Conservation (phyloP, 2,329 filamentous ascomycete genomes). For the Cercospora zeae-maydis region DNA sequence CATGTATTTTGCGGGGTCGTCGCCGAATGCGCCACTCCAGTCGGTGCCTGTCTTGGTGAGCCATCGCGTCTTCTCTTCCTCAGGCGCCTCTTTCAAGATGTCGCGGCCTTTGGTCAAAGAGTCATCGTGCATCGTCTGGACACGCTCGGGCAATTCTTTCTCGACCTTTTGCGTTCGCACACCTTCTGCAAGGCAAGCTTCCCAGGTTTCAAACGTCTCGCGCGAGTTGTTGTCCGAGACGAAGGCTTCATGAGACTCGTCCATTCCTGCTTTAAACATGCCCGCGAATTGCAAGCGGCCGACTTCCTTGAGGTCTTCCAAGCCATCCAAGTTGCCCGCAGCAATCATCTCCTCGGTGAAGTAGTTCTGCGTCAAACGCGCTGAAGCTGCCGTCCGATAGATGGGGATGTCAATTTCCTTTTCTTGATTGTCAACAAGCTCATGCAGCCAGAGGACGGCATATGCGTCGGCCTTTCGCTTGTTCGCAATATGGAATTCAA, state of each 20-base stretch:
- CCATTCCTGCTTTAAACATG: slow-evolving; percentile 84
- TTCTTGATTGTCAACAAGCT: slow-evolving; percentile 76
- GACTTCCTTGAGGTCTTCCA: slow-evolving; percentile 72
- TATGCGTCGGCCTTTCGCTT: slow-evolving; percentile 71
- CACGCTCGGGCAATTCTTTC: slow-evolving; percentile 67
- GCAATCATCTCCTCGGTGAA: slow-evolving; percentile 74
- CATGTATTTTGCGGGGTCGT: slow-evolving; percentile 64
- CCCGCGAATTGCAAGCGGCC: slow-evolving; percentile 77
- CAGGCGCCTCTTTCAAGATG: slow-evolving; percentile 67
- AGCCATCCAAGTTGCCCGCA: slow-evolving; percentile 59
- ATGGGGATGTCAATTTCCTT: slow-evolving; percentile 81
- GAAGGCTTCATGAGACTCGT: slow-evolving; percentile 78
- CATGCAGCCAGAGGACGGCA: slow-evolving; percentile 79
- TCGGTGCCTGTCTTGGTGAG: slow-evolving; percentile 74
- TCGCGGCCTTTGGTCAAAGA: slow-evolving; percentile 77
- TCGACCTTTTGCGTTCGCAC: slow-evolving; percentile 69
- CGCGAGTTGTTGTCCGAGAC: slow-evolving; percentile 82
- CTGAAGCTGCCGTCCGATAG: slow-evolving; percentile 73
- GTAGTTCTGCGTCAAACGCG: slow-evolving; percentile 84
- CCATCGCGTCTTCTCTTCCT: slow-evolving; percentile 74
- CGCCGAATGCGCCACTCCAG: slow-evolving; percentile 81
- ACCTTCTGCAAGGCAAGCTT: slow-evolving; percentile 84
- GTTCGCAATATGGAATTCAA: slow-evolving; percentile 72
- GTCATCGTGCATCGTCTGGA: slow-evolving; percentile 75
- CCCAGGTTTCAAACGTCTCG: slow-evolving; percentile 93